These are phyloP conservation scores for Circinella umbellata DNA, from an alignment of 371 early-diverging fungal species.

Conservation along the genomic window DNA sequence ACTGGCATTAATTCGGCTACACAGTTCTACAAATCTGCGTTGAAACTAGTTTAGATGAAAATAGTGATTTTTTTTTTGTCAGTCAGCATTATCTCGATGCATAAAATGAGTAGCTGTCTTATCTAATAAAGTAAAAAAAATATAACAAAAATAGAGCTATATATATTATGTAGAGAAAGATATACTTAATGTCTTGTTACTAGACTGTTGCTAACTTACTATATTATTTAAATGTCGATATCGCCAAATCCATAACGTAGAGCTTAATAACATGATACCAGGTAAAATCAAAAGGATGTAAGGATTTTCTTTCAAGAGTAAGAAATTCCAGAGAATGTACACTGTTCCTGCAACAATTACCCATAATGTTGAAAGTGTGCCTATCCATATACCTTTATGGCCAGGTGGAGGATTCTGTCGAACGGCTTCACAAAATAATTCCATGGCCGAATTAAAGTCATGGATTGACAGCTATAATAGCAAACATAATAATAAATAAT, in stretches of 20 bases:
- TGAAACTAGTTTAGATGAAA: slow-evolving; percentile 38
- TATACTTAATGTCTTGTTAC: no score
- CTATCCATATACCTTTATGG: slow-evolving; percentile 27
- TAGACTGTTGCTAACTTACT: slow-evolving; percentile 14
- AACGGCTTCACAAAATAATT: slow-evolving; percentile 35
- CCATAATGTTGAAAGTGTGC: slow-evolving; percentile 29
- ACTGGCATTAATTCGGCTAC: slow-evolving; percentile 50
- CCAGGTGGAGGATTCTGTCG: slow-evolving; percentile 33
- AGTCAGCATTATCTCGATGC: not conserved
- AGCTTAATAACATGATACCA: slow-evolving; percentile 29
- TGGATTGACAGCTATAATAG: slow-evolving; percentile 27
- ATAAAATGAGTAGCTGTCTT: no score
- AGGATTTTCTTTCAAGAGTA: slow-evolving; percentile 4
- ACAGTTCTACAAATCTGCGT: slow-evolving; percentile 28
- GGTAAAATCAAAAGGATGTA: slow-evolving; percentile 25
- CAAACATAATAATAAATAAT: no score
- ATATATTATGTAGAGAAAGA: no score
- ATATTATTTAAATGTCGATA: slow-evolving; percentile 28
- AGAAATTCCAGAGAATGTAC: slow-evolving; percentile 29
- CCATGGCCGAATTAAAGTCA: slow-evolving; percentile 34
- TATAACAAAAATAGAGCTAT: no score
- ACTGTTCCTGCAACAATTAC: slow-evolving; percentile 22
- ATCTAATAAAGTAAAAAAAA: no score
- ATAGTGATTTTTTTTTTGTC: not conserved
- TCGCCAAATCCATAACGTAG: slow-evolving; percentile 33